Conservation (phyloP, 2,329 filamentous ascomycete species). For the Pestalotiopsis fici region DNA sequence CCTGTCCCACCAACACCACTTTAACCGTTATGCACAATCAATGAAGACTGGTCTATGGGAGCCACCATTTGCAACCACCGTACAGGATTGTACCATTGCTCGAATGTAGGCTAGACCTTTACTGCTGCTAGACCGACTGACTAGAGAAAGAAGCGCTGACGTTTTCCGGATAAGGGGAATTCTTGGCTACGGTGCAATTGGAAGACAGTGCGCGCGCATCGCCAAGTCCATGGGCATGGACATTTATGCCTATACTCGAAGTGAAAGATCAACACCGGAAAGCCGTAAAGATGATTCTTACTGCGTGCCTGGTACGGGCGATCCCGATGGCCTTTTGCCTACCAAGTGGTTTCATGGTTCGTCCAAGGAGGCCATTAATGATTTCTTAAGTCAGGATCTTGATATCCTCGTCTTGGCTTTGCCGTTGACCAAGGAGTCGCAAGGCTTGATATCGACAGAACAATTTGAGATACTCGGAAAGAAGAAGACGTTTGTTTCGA, state of each 20-base stretch:
- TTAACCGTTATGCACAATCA: not conserved
- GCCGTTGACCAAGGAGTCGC: constrained; percentile 40
- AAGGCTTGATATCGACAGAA: constrained; percentile 40
- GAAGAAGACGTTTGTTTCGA: constrained; percentile 56
- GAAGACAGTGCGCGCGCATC: constrained; percentile 45
- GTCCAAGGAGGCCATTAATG: constrained; percentile 30
- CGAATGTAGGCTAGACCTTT: not conserved
- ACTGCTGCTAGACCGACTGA: not conserved
- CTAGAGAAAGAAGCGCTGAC: not conserved
- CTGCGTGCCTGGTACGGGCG: constrained; percentile 62
- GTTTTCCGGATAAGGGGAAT: constrained; percentile 29
- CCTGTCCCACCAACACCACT: constrained; percentile 47
- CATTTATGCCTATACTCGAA: constrained; percentile 69
- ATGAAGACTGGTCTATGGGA: constrained; percentile 7
- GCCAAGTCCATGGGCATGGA: constrained; percentile 64
- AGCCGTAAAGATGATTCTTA: constrained; percentile 61
- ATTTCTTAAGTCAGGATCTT: constrained; percentile 41
- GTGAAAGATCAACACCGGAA: constrained; percentile 58
- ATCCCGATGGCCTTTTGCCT: constrained; percentile 40
- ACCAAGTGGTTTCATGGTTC: constrained; percentile 42
- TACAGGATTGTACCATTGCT: constrained; percentile 4
- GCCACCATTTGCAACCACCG: not conserved
- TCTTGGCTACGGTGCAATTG: constrained; percentile 46
- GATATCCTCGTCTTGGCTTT: constrained; percentile 42
- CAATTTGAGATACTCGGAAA: constrained; percentile 37